These are phyloP conservation scores for Boechera retrofracta DNA, from an alignment of 345 rosid genomes.

Conservation along the genomic window DNA sequence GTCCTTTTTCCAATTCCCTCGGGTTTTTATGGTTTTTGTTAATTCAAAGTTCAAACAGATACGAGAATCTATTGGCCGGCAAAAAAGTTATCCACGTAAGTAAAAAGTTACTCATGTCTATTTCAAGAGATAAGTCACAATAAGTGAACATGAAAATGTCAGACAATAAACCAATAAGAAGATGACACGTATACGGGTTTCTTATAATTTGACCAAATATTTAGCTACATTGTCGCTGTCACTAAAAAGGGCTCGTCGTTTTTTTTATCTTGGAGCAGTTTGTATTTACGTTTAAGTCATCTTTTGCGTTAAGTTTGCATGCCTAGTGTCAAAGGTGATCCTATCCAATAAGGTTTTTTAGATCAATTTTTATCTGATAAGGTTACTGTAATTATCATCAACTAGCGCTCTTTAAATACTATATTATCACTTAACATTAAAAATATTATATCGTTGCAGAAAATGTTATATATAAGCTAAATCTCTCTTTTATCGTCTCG, in stretches of 20 bases:
- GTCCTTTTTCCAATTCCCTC: background rate
- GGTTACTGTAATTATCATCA: constrained; percentile 28
- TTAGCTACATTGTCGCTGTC: constrained; percentile 25
- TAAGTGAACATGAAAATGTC: constrained; percentile 20
- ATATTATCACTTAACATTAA: background rate
- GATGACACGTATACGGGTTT: constrained; percentile 3
- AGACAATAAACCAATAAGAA: background rate
- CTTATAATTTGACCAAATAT: constrained; percentile 24
- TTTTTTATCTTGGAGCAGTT: constrained; percentile 22
- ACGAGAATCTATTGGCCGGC: constrained; percentile 28
- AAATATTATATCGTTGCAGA: background rate
- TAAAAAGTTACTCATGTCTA: constrained; percentile 26
- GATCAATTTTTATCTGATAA: constrained; percentile 14
- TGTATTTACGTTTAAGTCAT: constrained; percentile 17
- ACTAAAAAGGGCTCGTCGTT: constrained; percentile 3
- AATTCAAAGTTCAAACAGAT: background rate
- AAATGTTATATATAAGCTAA: background rate
- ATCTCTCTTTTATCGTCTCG: background rate
- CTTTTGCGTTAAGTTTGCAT: constrained; percentile 24
- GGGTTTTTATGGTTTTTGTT: background rate
- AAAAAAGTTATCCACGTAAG: constrained; percentile 13
- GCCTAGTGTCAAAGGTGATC: constrained; percentile 20
- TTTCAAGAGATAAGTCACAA: constrained; percentile 3
- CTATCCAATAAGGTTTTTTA: constrained; percentile 30
- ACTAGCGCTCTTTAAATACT: constrained; percentile 17